These are phyloP conservation scores for Colletotrichum spaethianum DNA, from an alignment of 2,329 filamentous ascomycete genomes.

Conservation along the genomic window DNA sequence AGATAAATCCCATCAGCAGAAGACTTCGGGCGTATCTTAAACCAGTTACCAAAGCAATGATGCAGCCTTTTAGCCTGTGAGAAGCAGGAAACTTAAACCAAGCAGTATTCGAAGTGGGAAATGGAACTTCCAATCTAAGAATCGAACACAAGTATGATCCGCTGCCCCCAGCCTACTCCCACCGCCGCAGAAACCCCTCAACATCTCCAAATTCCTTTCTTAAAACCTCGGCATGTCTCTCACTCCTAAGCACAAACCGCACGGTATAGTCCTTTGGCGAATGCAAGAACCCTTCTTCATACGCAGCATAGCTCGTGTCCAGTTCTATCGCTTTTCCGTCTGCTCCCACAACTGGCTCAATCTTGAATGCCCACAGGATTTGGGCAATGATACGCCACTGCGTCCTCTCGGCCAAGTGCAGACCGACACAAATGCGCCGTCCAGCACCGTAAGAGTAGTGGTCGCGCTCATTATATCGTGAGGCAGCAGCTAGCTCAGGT, in stretches of 20 bases:
- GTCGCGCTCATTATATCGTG: slow-evolving; percentile 48
- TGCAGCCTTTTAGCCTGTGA: no score
- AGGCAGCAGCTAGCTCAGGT: slow-evolving; percentile 45
- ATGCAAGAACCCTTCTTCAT: slow-evolving; percentile 17
- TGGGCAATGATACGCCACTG: slow-evolving; percentile 55
- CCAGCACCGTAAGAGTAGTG: slow-evolving; percentile 64
- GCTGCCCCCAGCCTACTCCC: not conserved
- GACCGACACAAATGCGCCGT: slow-evolving; percentile 63
- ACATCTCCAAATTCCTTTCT: not conserved
- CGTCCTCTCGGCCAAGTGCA: slow-evolving; percentile 64
- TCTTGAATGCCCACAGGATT: slow-evolving; percentile 62
- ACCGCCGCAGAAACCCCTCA: not conserved
- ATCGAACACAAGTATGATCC: not conserved
- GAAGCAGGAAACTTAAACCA: no score
- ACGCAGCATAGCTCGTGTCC: slow-evolving; percentile 19
- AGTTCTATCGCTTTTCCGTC: not conserved
- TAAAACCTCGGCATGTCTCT: slow-evolving; percentile 10
- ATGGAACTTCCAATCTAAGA: not conserved
- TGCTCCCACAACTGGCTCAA: not conserved
- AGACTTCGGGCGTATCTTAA: no score
- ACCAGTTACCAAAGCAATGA: no score
- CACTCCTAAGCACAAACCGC: slow-evolving; percentile 15
- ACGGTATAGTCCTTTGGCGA: slow-evolving; percentile 16
- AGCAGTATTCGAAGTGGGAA: no score
- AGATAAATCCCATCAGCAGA: no score